phyloP scores from a whole-genome alignment of 352 stramenopile species.

The Globisporangium ultimum region DNA sequence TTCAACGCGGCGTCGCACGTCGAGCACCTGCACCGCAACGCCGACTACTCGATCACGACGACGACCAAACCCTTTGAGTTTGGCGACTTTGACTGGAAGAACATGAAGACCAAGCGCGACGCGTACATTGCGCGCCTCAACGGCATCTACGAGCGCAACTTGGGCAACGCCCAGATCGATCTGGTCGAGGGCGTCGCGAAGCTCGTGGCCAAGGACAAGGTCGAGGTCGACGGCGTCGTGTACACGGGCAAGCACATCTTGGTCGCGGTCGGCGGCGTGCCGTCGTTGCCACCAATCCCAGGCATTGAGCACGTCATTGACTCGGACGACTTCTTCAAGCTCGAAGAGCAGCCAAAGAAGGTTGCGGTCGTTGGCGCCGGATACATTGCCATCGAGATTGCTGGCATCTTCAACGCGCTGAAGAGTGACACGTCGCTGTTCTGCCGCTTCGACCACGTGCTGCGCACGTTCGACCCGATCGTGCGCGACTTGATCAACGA shows the following conservation, averaged over 20 bases:
- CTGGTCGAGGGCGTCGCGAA: slow-evolving; percentile 87
- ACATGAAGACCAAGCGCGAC: slow-evolving; percentile 92
- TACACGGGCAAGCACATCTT: slow-evolving; percentile 93
- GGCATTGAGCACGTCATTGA: slow-evolving; percentile 93
- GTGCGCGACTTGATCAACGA: slow-evolving; percentile 77
- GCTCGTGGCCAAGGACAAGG: slow-evolving; percentile 78
- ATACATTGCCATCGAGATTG: slow-evolving; percentile 98
- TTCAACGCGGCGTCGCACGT: slow-evolving; percentile 86
- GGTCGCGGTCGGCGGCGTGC: slow-evolving; percentile 92
- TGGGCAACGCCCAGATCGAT: slow-evolving; percentile 90
- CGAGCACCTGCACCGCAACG: slow-evolving; percentile 63
- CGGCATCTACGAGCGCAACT: slow-evolving; percentile 94
- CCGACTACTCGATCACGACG: slow-evolving; percentile 58
- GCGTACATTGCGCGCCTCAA: slow-evolving; percentile 95
- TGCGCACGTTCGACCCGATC: slow-evolving; percentile 89
- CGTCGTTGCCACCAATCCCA: slow-evolving; percentile 76
- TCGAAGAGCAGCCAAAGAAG: slow-evolving; percentile 89
- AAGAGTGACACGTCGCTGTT: slow-evolving; percentile 91
- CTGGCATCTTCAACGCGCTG: slow-evolving; percentile 92
- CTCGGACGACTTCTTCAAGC: slow-evolving; percentile 96
- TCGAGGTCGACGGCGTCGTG: slow-evolving; percentile 71
- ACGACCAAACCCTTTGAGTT: slow-evolving; percentile 40
- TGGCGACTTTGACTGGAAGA: slow-evolving; percentile 87
- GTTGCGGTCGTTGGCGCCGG: slow-evolving; percentile 94
- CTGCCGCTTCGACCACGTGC: slow-evolving; percentile 83